Conservation (phyloP, 169 alveolate species). For the Perkinsus olseni region DNA sequence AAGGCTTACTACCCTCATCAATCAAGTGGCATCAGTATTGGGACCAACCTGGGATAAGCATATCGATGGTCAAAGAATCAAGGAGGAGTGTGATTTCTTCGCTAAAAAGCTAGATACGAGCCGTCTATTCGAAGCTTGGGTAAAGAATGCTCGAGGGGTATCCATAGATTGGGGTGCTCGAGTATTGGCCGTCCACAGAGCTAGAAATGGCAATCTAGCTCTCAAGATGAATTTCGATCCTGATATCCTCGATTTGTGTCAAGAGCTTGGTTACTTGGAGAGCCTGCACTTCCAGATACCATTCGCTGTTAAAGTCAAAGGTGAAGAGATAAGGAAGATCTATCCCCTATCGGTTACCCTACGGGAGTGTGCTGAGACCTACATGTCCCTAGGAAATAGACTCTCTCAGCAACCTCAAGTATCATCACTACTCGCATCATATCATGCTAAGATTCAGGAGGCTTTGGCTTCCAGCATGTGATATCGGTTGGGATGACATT, state of each 20-base stretch:
- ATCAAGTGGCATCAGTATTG: constrained; percentile 72
- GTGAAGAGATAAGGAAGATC: constrained; percentile 79
- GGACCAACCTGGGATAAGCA: constrained; percentile 90
- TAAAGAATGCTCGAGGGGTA: constrained; percentile 27
- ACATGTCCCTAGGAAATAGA: constrained; percentile 10
- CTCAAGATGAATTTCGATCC: constrained; percentile 71
- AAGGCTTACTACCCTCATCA: constrained; percentile 27
- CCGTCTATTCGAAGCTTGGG: constrained; percentile 49
- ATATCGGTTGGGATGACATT: not conserved
- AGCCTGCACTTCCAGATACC: constrained; percentile 70
- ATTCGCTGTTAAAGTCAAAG: constrained; percentile 67
- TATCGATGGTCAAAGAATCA: constrained; percentile 81
- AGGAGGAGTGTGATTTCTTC: constrained; percentile 82
- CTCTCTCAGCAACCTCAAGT: not conserved
- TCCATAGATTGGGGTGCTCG: constrained; percentile 6
- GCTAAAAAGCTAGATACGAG: constrained; percentile 56
- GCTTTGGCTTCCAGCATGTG: not conserved
- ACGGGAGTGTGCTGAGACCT: constrained; percentile 72
- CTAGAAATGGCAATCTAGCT: constrained; percentile 37
- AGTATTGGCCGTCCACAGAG: not conserved
- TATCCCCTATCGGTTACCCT: constrained; percentile 71
- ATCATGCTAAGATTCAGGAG: not conserved
- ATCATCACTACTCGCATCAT: not conserved
- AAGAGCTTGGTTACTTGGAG: constrained; percentile 65
- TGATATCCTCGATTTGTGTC: constrained; percentile 51